Evolutionary conservation across 2,329 filamentous ascomycete genomes (phyloP).

Genomic region (Lasiodiplodia gonubiensis): DNA sequence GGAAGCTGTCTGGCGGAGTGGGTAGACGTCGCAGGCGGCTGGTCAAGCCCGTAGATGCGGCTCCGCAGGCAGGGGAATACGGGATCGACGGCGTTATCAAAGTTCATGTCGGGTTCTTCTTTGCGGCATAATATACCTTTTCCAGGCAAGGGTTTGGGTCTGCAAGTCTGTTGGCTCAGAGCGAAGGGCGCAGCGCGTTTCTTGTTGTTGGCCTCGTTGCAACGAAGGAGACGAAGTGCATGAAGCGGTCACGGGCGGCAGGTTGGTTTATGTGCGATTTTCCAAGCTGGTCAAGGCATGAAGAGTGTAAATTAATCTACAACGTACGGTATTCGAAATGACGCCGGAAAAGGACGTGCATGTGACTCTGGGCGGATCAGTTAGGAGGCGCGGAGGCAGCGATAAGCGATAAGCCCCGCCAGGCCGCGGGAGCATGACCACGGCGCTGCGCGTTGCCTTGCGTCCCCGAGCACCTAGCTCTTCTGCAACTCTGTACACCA

Average conservation of each 20-base stretch:
- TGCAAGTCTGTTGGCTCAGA: conserved; percentile 25
- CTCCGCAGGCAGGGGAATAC: conserved; percentile 7
- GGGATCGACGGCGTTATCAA: conserved; percentile 24
- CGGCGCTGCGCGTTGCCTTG: conserved; percentile 23
- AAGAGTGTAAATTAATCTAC: conserved; percentile 28
- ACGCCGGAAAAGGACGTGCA: neutral
- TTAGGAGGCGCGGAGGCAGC: neutral
- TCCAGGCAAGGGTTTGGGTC: conserved; percentile 23
- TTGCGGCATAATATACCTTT: conserved; percentile 30
- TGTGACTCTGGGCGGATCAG: conserved; percentile 12
- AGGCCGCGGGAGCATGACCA: conserved; percentile 27
- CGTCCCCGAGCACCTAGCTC: conserved; percentile 23
- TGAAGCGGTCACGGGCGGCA: conserved; percentile 12
- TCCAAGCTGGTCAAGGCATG: conserved; percentile 15
- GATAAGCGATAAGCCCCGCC: conserved; percentile 26
- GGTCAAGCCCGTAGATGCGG: conserved; percentile 65
- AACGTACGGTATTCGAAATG: conserved; percentile 11
- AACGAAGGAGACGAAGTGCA: conserved; percentile 18
- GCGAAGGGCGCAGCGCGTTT: conserved; percentile 23
- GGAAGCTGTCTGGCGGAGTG: conserved; percentile 94
- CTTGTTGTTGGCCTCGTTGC: conserved; percentile 16
- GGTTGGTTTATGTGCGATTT: conserved; percentile 21
- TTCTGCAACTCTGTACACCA: conserved; percentile 1
- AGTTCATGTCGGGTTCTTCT: conserved; percentile 28
- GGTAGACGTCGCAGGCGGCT: conserved; percentile 96